Base-by-base conservation (phyloP, 1,284 basidiomycete species). In the Leccinum fallax region DNA sequence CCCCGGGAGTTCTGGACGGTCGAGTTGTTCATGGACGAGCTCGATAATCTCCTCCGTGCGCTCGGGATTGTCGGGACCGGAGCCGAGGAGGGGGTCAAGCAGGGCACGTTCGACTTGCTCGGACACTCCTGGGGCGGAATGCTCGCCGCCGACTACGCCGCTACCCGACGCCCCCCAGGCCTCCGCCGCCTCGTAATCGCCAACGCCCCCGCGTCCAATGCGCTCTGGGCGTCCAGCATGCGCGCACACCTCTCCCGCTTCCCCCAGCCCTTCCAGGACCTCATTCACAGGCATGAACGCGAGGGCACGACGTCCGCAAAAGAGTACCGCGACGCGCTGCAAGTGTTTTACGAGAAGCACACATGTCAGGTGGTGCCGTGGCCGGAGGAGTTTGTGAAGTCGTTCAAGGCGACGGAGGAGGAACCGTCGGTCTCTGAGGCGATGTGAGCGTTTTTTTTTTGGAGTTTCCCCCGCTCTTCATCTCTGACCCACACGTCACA, bases 71-170 rank as follows among this genome's bases (percentile, higher is more conserved):
- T 28, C 26, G 19, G 43, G 5, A 19, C 9, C 9, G 34, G 13
- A 34, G 32, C 11, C 32, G 11, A 34, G 32, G 32, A 34, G 32
- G 32, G 38, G 16, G 21, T 2, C 21, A 24, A 24, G 21, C 21
- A 24, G 21, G 21, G 49, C 26, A 46, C 57, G 19, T 74, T 67
- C 36, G 66, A 72, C 30, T 36, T 75, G 16, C 24, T 69, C 8
- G 74, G 73, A 8, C 72, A 73, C 2, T 74, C 73, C 7, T 74
- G 74, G 73, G 74, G 73, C 6, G 71, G 70, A 1, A 72, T 74
- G 67, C 57, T 73, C 2, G 70, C 61, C 2, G 64, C 66, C 1
- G 62, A 65, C 8, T 72, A 66, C 24, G 71, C 59, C 0, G 57
- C 65, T 2, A 52, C 51, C 4, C 63, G 60, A 7, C 63, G 64